Evolutionary conservation across 345 rosid species (phyloP).

Genomic region (Rhodomyrtus tomentosa): DNA sequence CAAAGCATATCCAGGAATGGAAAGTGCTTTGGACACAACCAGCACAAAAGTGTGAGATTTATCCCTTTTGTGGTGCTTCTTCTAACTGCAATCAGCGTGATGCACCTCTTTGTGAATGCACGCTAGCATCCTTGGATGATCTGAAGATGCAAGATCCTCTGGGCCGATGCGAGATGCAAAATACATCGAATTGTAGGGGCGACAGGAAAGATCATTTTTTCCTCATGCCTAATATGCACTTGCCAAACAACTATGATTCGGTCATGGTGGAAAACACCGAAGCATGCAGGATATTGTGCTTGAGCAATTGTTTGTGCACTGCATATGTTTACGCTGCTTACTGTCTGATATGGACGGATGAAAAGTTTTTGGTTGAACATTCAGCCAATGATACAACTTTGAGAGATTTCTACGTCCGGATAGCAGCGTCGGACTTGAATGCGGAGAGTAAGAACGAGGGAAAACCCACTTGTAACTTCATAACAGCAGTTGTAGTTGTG

Average conservation of each 20-base stretch:
- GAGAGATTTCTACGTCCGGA: not conserved
- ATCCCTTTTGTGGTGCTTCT: constrained; percentile 17
- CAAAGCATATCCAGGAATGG: constrained; percentile 2
- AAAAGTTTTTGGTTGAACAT: not conserved
- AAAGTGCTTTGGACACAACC: constrained; percentile 9
- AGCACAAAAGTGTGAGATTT: not conserved
- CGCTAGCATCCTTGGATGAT: not conserved
- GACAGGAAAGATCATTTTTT: constrained; percentile 8
- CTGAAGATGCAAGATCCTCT: not conserved
- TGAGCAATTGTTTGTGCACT: constrained; percentile 18
- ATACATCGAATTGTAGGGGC: not conserved
- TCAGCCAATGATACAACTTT: not conserved
- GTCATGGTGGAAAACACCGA: not conserved
- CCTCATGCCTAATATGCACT: not conserved
- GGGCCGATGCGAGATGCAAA: not conserved
- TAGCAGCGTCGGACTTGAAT: not conserved
- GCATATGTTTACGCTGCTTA: constrained; percentile 9
- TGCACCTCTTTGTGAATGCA: not conserved
- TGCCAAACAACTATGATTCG: not conserved
- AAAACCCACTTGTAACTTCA: not conserved
- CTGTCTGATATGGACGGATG: constrained; percentile 9
- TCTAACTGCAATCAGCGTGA: constrained; percentile 2
- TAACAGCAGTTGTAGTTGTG: not conserved
- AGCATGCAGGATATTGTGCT: constrained; percentile 12
- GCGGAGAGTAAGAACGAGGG: not conserved